A percentile compares a stretch with the other conserved stretches of the same genome.
phyloP scores from a whole-genome alignment of 495 filamentous ascomycete species.

The Annulohypoxylon maeteangense region DNA sequence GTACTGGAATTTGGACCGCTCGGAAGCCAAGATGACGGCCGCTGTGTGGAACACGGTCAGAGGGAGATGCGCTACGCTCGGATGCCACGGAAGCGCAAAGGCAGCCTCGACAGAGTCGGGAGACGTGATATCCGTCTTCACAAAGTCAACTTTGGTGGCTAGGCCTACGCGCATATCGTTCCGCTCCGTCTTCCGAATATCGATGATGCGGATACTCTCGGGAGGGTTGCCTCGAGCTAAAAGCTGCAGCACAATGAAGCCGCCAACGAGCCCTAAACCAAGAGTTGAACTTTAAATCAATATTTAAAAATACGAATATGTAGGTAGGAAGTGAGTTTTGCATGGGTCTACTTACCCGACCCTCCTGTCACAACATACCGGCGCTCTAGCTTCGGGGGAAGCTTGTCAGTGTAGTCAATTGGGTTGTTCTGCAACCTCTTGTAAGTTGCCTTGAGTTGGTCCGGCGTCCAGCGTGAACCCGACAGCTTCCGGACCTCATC shows the following conservation, averaged over 20 bases:
- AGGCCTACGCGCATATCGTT: conserved; percentile 50
- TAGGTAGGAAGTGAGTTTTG: not conserved
- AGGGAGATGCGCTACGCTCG: conserved; percentile 46
- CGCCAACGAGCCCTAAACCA: conserved; percentile 53
- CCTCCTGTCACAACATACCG: conserved; percentile 69
- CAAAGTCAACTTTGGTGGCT: conserved; percentile 50
- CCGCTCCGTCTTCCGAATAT: conserved; percentile 51
- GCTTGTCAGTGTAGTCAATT: conserved; percentile 57
- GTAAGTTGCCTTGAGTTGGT: conserved; percentile 59
- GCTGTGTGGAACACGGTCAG: conserved; percentile 60
- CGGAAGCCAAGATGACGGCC: conserved; percentile 57
- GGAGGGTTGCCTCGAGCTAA: conserved; percentile 55
- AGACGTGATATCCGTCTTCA: conserved; percentile 56
- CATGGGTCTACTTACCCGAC: conserved; percentile 57
- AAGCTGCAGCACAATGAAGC: conserved; percentile 57
- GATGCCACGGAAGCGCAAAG: conserved; percentile 52
- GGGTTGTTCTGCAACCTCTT: conserved; percentile 53
- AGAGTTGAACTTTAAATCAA: conserved; percentile 23
- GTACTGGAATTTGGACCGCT: conserved; percentile 51
- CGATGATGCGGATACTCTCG: conserved; percentile 55
- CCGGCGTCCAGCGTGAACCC: conserved; percentile 61
- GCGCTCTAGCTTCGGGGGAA: conserved; percentile 65
- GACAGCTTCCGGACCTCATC: conserved; percentile 56
- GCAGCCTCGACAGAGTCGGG: conserved; percentile 47
- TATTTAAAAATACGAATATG: not conserved